Conservation (phyloP, 202 grass and related monocot genomes). For the Saccharum hybrid region DNA sequence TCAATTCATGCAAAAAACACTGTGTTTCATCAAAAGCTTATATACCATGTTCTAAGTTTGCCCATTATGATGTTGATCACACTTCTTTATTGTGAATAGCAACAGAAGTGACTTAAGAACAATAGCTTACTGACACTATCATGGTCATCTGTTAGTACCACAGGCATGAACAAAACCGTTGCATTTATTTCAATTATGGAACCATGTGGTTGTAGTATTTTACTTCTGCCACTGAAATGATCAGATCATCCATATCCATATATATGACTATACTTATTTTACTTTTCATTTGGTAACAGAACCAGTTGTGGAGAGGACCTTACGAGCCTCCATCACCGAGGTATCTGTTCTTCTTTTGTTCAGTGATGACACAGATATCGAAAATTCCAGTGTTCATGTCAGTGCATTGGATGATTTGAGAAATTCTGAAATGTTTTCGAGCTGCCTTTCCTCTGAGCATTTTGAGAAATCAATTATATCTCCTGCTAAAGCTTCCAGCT, state of each 20-base stretch:
- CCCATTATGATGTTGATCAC: constrained; percentile 13
- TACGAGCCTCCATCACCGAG: constrained; percentile 65
- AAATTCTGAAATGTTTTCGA: constrained; percentile 67
- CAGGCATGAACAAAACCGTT: no score
- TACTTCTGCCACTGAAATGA: no score
- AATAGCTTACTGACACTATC: no score
- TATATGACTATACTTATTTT: constrained; percentile 34
- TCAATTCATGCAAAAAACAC: constrained; percentile 14
- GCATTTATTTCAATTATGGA: no score
- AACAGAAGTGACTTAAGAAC: constrained; percentile 16
- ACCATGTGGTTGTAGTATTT: no score
- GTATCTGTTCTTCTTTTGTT: constrained; percentile 83
- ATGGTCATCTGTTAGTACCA: no score
- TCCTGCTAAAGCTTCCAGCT: constrained; percentile 50
- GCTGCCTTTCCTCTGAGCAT: constrained; percentile 70
- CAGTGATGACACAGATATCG: constrained; percentile 50
- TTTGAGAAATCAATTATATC: constrained; percentile 57
- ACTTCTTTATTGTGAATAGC: background rate
- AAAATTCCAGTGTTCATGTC: constrained; percentile 37
- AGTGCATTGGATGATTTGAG: constrained; percentile 47
- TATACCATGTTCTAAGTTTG: background rate
- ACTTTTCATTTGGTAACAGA: constrained; percentile 67
- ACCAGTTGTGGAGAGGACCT: constrained; percentile 69
- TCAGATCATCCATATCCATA: constrained; percentile 1
- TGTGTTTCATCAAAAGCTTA: background rate